A percentile compares a stretch with the other conserved stretches of the same genome.
phyloP scores from a whole-genome alignment of 768 basidiomycete genomes.

The Lactarius sanguifluus region DNA sequence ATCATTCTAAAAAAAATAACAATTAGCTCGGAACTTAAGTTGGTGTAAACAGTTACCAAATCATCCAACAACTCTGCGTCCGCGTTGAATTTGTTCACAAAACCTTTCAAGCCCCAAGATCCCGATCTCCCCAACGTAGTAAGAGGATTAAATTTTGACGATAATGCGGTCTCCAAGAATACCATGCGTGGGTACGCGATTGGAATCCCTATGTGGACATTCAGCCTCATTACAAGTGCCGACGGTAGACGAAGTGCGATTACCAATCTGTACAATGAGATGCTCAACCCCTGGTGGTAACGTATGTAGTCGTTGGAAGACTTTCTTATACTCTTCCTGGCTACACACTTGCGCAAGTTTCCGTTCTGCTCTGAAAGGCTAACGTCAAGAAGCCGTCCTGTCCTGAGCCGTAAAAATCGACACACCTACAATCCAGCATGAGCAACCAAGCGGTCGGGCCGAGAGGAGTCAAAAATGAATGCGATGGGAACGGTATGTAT shows the following conservation, averaged over 20 bases:
- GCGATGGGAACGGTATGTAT: slow-evolving; percentile 76
- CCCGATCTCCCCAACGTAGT: slow-evolving; percentile 70
- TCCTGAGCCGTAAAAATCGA: slow-evolving; percentile 17
- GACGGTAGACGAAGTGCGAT: not conserved
- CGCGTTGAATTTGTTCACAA: slow-evolving; percentile 89
- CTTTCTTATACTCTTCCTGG: slow-evolving; percentile 62
- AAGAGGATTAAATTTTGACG: slow-evolving; percentile 83
- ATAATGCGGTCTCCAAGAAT: slow-evolving; percentile 77
- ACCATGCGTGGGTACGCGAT: slow-evolving; percentile 94
- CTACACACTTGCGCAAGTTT: slow-evolving; percentile 82
- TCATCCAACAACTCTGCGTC: slow-evolving; percentile 94
- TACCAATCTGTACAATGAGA: slow-evolving; percentile 78
- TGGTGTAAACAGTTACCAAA: slow-evolving; percentile 48
- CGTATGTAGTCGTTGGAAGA: slow-evolving; percentile 60
- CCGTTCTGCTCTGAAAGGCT: slow-evolving; percentile 71
- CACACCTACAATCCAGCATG: slow-evolving; percentile 78
- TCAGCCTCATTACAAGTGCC: slow-evolving; percentile 1
- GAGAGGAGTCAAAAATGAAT: slow-evolving; percentile 77
- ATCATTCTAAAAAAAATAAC: slow-evolving; percentile 57
- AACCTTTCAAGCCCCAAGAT: slow-evolving; percentile 66
- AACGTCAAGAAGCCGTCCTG: slow-evolving; percentile 20
- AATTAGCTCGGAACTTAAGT: slow-evolving; percentile 10
- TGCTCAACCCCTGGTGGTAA: slow-evolving; percentile 75
- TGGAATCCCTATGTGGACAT: slow-evolving; percentile 53
- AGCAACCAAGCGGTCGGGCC: slow-evolving; percentile 77